Conservation (phyloP, 2,329 filamentous ascomycete genomes). For the Monascus ruber region DNA sequence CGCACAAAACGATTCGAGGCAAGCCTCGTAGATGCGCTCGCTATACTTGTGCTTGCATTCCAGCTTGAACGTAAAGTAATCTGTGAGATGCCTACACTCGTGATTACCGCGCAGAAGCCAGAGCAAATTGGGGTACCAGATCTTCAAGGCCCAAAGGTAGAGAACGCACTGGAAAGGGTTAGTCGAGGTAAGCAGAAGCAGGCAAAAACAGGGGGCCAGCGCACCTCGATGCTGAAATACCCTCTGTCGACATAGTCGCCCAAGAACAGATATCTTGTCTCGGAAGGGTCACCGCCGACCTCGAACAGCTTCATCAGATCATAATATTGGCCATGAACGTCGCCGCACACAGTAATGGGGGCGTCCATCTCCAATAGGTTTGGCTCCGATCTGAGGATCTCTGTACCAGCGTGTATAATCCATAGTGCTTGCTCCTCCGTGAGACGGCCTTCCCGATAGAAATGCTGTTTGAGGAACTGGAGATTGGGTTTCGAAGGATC, state of each 20-base stretch:
- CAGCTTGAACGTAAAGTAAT: slow-evolving; percentile 99
- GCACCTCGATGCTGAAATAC: slow-evolving; percentile 92
- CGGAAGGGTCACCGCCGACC: slow-evolving; percentile 89
- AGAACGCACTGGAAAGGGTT: slow-evolving; percentile 58
- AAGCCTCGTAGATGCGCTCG: slow-evolving; percentile 89
- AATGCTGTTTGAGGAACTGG: slow-evolving; percentile 91
- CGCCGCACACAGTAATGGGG: slow-evolving; percentile 95
- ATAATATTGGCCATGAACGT: slow-evolving; percentile 98
- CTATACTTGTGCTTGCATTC: slow-evolving; percentile 99
- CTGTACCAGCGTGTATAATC: slow-evolving; percentile 81
- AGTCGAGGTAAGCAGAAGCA: neutral
- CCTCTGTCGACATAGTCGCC: slow-evolving; percentile 97
- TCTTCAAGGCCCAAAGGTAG: slow-evolving; percentile 96
- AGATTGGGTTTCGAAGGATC: slow-evolving; percentile 84
- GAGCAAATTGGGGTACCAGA: slow-evolving; percentile 94
- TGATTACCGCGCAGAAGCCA: slow-evolving; percentile 97
- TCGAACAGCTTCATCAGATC: slow-evolving; percentile 99
- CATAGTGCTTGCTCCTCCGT: slow-evolving; percentile 96
- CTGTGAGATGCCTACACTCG: slow-evolving; percentile 95
- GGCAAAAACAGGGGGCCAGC: slow-evolving; percentile 4
- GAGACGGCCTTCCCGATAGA: slow-evolving; percentile 91
- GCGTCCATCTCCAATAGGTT: slow-evolving; percentile 99
- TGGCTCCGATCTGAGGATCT: slow-evolving; percentile 78
- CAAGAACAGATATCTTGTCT: slow-evolving; percentile 92
- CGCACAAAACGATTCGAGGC: slow-evolving; percentile 95